Evolutionary conservation across 2,329 filamentous ascomycete species (phyloP).

Genomic region (Cercospora janseana): DNA sequence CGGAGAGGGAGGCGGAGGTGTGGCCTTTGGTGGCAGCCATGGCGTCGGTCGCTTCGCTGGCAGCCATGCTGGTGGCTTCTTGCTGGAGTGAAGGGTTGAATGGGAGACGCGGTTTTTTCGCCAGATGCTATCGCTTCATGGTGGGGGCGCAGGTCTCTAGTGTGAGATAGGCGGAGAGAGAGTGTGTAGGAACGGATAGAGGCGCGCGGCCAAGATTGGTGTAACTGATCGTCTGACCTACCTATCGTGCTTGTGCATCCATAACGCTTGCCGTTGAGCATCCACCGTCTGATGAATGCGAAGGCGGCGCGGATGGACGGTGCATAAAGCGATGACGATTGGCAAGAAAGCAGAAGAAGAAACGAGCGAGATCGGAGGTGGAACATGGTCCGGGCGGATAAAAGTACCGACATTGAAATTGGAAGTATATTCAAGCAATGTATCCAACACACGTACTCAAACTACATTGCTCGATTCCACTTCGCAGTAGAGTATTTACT

Average conservation of each 20-base stretch:
- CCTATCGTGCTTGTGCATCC: neutral
- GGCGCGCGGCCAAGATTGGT: too few relatives aligned
- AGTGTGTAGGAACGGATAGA: neutral
- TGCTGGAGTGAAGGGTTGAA: too few relatives aligned
- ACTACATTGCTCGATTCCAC: neutral
- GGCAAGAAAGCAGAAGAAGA: conserved; percentile 1
- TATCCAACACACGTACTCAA: neutral
- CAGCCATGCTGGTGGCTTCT: neutral
- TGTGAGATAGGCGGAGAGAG: neutral
- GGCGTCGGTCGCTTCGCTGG: neutral
- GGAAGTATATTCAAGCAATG: neutral
- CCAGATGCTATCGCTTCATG: neutral
- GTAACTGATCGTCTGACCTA: neutral
- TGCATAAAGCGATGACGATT: neutral
- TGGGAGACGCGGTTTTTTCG: neutral
- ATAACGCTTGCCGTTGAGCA: neutral
- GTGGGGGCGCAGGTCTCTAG: too few relatives aligned
- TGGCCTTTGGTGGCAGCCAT: conserved; percentile 3
- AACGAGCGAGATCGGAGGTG: conserved; percentile 1
- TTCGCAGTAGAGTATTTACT: neutral
- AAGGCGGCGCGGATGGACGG: neutral
- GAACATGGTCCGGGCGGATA: too few relatives aligned
- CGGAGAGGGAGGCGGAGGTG: conserved; percentile 10
- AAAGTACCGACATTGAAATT: neutral
- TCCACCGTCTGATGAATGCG: neutral